These are phyloP conservation scores for Apiotrichum mycotoxinovorans DNA, from an alignment of 1,284 basidiomycete genomes.

Conservation along the genomic window DNA sequence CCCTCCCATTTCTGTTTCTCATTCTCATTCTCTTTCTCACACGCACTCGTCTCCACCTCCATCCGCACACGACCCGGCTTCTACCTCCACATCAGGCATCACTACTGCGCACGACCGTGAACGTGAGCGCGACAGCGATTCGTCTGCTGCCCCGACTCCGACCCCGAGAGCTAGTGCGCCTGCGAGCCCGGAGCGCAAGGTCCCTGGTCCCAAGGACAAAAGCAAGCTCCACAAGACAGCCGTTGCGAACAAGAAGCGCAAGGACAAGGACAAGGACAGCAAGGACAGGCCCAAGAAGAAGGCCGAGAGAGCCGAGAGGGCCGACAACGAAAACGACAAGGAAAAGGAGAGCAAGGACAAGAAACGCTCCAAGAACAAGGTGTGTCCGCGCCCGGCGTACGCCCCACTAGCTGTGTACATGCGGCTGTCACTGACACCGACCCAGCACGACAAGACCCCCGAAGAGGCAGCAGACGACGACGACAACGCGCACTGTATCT, in stretches of 20 bases:
- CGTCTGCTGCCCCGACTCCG: background rate
- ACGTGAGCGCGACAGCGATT: background rate
- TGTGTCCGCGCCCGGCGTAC: no score
- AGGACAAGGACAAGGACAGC: conserved; percentile 3
- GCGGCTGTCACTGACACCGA: background rate
- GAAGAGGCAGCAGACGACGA: conserved; percentile 9
- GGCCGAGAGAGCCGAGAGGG: no score
- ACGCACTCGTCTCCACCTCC: background rate
- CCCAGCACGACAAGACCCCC: background rate
- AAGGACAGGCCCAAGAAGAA: background rate
- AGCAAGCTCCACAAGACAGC: background rate
- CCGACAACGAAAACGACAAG: background rate
- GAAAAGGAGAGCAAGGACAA: conserved; percentile 9
- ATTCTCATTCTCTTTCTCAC: background rate
- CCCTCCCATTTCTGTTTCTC: background rate
- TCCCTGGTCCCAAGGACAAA: conserved; percentile 1
- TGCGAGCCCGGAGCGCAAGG: background rate
- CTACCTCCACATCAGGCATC: no score
- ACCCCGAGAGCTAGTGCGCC: background rate
- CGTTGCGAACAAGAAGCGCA: background rate
- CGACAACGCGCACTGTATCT: conserved; percentile 39
- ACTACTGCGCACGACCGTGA: background rate
- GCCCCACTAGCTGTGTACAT: background rate
- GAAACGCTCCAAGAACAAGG: conserved; percentile 24
- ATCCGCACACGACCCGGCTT: no score